phyloP scores from a whole-genome alignment of 2,329 filamentous ascomycete genomes.

The Dothideomycetes sp. region DNA sequence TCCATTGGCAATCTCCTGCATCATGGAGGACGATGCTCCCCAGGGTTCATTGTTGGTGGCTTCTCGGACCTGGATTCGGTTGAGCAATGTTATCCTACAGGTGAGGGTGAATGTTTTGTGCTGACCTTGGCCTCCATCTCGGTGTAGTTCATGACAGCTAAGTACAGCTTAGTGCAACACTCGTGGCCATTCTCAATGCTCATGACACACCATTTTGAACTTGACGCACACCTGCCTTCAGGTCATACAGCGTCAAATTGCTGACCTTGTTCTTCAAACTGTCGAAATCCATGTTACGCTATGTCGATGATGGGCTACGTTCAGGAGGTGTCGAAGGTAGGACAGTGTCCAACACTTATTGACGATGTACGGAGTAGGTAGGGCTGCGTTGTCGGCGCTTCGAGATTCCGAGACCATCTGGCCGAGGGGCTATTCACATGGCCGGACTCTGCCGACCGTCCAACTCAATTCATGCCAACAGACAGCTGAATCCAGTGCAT shows the following conservation, averaged over 20 bases:
- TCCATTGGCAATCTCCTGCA: conserved; percentile 97
- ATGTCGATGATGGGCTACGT: no score
- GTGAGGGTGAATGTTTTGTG: conserved; percentile 11
- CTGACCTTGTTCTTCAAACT: conserved; percentile 77
- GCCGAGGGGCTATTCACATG: no score
- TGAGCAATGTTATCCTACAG: neutral
- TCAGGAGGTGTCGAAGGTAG: no score
- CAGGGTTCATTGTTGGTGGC: conserved; percentile 99
- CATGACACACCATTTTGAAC: conserved; percentile 80
- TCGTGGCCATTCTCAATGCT: conserved; percentile 4
- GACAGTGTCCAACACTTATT: no score
- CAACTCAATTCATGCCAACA: no score
- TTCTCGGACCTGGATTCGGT: conserved; percentile 66
- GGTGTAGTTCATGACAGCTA: conserved; percentile 96
- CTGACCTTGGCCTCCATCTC: conserved; percentile 72
- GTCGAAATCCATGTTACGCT: conserved; percentile 71
- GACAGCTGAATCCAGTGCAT: no score
- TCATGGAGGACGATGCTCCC: conserved; percentile 72
- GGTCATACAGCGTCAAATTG: conserved; percentile 86
- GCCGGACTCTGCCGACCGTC: no score
- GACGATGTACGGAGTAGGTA: no score
- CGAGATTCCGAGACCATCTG: no score
- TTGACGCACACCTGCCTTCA: conserved; percentile 91
- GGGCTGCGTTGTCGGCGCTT: no score
- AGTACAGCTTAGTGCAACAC: conserved; percentile 14